Evolutionary conservation across 2,329 filamentous ascomycete genomes (phyloP), one percentile per base, ranked within the genome.

Genomic region (Botryotinia convoluta): DNA sequence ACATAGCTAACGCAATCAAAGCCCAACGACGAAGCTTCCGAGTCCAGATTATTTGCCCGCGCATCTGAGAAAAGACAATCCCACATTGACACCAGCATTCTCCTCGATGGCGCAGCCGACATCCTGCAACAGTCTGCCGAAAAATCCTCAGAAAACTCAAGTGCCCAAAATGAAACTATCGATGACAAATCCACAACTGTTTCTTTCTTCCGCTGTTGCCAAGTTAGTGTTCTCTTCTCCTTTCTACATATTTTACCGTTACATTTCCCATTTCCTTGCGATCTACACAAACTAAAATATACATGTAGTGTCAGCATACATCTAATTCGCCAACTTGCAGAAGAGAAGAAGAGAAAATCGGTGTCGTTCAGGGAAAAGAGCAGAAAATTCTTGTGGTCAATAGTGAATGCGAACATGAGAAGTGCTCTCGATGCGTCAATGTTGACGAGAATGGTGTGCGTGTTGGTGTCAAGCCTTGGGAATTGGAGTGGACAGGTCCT

Each of bases 1-100:
- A 8, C 4, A 14, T 32, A 32, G 22, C n/a, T 57, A 69, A 69
- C 14, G 7, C 37, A 57, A 32, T 10, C n/a, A 10, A 32, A 69
- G 65, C 65, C 65, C 65, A 69, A 69, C 7, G 65, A 69, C 12
- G 65, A 69, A 69, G 65, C 65, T 4, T 57, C 65, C 18, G 48
- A 69, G 39, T 32, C 65, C 20, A 42, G 48, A 26, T 32, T 57
- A n/a, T 44, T 69, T 6, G 20, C 35, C 29, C 20, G 37, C 37
- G n/a, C 18, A 26, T 32, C 35, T 10, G 32, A 42, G n/a, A 69
- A 18, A 26, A 42, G 12, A 42, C 6, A 57, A 32, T 32, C 51
- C 7, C 14, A 57, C 51, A 57, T 10, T 10, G n/a, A 7, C 37
- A 69, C 48, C 12, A 16, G 6, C 4, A 1, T 3, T 16, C 10